Evolutionary conservation across 176 grass and related monocot species (phyloP), one percentile per base, ranked within the genome.

Genomic region (Tuctoria greenei): DNA sequence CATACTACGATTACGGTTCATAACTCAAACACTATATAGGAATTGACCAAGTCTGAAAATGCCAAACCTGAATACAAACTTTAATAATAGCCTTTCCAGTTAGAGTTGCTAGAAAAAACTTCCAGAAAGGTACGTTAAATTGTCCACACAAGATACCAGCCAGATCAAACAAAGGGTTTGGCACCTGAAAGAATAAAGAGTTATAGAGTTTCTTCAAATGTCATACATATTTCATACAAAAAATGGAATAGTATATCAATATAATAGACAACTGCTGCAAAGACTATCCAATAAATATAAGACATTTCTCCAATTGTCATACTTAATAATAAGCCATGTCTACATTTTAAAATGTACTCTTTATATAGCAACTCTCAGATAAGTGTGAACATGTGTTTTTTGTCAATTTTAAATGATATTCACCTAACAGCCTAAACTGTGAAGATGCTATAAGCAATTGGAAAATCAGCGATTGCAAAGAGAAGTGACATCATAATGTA

Each of bases 61-160:
- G 67, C 44, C 82, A 26, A 88, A 99, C 96, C 92, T 99, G 92
- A 51, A 95, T 88, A 83, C 82, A 90, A 73, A 93, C 86, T 79
- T 99, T 95, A 84, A 99, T 77, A 71, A 99, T 43, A 70, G 95
- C 92, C 87, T 99, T 99, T 82, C 95, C 92, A 60, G 88, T 95
- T 76, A 92, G 84, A 51, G 95, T 99, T 73, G 95, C 92, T 21
- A 99, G 75, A 71, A 99, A 99, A 78, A 99, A 99, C 71, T 92
- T 92, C 95, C 92, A 95, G 81, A 99, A 99, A 59, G 89, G 87
- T 34, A 99, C 64, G 42, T 82, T 85, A 82, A 95, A 90, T 86
- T 99, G 95, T 67, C 92, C 95, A 79, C 95, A 99, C 74, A 92
- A 80, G 40, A 99, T 95, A 52, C 95, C 95, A 23, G 92, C 87